A percentile compares a stretch with the other conserved stretches of the same genome.
Conservation (phyloP, 805 yeast genomes). For the Wickerhamiella sorbophila region DNA sequence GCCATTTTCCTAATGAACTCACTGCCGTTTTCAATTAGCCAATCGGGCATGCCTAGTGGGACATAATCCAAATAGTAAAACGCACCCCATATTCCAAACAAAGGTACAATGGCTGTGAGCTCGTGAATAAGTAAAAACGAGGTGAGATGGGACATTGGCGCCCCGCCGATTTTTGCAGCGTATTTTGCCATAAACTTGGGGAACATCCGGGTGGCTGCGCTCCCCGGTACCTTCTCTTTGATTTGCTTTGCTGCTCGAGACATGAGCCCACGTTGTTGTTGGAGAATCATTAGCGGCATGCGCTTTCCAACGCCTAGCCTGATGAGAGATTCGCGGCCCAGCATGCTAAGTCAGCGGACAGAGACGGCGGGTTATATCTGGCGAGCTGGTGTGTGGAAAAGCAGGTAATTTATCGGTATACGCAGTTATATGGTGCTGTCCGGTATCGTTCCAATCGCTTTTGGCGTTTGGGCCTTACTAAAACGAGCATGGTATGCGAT, state of each 20-base stretch:
- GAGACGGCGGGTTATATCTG: too few species aligned
- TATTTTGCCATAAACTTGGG: slow-evolving; percentile 40
- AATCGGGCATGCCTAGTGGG: slow-evolving; percentile 42
- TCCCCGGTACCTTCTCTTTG: slow-evolving; percentile 6
- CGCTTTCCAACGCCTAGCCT: too few species aligned
- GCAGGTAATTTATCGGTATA: too few species aligned
- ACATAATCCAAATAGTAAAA: slow-evolving; percentile 42
- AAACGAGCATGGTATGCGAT: too few species aligned
- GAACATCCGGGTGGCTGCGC: slow-evolving; percentile 22
- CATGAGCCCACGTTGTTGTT: slow-evolving; percentile 8
- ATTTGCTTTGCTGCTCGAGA: slow-evolving; percentile 21
- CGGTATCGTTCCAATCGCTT: too few species aligned
- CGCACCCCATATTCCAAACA: slow-evolving; percentile 51
- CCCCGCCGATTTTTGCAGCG: slow-evolving; percentile 35
- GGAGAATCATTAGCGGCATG: neutral
- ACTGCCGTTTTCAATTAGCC: slow-evolving; percentile 47
- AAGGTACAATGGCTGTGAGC: slow-evolving; percentile 57
- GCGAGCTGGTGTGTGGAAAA: too few species aligned
- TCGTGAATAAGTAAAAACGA: slow-evolving; percentile 61
- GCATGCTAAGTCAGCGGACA: neutral
- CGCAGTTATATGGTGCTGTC: too few species aligned
- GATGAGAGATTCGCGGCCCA: too few species aligned
- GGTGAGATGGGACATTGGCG: slow-evolving; percentile 48
- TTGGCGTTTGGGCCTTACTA: too few species aligned
- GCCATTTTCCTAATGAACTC: slow-evolving; percentile 39